Evolutionary conservation across 2,329 filamentous ascomycete species (phyloP).

Genomic region (Dryadomyces quercus-mongolicae): DNA sequence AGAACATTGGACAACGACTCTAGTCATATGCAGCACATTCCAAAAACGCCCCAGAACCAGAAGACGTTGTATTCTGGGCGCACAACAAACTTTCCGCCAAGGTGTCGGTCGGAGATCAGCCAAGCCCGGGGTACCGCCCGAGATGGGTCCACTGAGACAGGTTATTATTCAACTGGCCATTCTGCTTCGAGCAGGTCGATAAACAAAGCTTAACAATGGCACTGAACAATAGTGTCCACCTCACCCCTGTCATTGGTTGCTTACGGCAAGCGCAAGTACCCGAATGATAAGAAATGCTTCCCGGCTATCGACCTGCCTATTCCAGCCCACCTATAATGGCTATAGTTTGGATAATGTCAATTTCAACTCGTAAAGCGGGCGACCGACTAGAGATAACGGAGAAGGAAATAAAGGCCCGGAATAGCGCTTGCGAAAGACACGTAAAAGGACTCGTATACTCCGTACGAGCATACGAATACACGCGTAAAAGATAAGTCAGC

Average conservation of each 20-base stretch:
- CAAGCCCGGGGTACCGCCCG: background rate
- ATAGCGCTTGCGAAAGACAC: no score
- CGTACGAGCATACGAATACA: no score
- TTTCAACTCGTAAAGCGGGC: no score
- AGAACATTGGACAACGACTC: no score
- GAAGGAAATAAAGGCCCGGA: no score
- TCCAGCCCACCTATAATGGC: no score
- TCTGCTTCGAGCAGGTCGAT: background rate
- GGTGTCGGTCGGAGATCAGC: no score
- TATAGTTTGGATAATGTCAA: no score
- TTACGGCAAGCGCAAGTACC: background rate
- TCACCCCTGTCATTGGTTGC: background rate
- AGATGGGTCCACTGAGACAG: background rate
- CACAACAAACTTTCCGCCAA: background rate
- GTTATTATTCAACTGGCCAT: no score
- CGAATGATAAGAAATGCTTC: background rate
- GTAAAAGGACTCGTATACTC: no score
- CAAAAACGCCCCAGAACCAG: background rate
- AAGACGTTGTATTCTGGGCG: background rate
- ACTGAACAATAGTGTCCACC: background rate
- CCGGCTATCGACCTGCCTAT: background rate
- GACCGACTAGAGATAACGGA: no score
- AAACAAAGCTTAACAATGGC: background rate
- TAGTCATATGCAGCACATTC: background rate
- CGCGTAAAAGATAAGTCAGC: no score